Conservation (phyloP, 371 early-diverging fungal genomes). For the Saksenaea oblongispora region DNA sequence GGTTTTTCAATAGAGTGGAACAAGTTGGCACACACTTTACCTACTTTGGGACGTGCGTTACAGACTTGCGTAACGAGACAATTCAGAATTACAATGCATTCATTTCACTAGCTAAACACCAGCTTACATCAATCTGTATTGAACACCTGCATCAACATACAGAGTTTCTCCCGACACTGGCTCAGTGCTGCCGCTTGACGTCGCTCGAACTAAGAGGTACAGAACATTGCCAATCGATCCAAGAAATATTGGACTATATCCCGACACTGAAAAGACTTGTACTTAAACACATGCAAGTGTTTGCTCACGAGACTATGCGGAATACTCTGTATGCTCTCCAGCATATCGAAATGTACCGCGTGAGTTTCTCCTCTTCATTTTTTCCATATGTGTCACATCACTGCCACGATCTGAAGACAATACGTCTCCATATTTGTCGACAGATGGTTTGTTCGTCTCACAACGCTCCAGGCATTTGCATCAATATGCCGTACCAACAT, state of each 20-base stretch:
- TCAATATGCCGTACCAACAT: background rate
- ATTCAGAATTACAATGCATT: background rate
- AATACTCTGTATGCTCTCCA: background rate
- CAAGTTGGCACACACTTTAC: background rate
- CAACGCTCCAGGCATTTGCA: background rate
- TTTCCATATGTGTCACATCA: background rate
- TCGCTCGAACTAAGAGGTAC: too few relatives aligned
- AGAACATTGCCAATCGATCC: too few relatives aligned
- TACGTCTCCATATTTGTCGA: background rate
- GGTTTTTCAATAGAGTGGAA: background rate
- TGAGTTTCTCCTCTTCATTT: background rate
- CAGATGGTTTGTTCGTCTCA: background rate
- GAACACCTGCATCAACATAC: background rate
- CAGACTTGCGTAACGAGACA: background rate
- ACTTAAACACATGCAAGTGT: too few relatives aligned
- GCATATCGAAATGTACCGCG: background rate
- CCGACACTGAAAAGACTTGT: too few relatives aligned
- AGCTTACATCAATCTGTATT: background rate
- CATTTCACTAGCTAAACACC: background rate
- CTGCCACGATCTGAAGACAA: background rate
- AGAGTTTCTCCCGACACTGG: background rate
- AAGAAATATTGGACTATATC: too few relatives aligned
- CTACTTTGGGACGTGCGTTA: background rate
- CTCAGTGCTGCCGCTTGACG: background rate
- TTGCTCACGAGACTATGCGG: background rate